Evolutionary conservation across 257 asterid species (phyloP), one percentile per base, ranked within the genome.

Genomic region (Lycium ferocissimum): DNA sequence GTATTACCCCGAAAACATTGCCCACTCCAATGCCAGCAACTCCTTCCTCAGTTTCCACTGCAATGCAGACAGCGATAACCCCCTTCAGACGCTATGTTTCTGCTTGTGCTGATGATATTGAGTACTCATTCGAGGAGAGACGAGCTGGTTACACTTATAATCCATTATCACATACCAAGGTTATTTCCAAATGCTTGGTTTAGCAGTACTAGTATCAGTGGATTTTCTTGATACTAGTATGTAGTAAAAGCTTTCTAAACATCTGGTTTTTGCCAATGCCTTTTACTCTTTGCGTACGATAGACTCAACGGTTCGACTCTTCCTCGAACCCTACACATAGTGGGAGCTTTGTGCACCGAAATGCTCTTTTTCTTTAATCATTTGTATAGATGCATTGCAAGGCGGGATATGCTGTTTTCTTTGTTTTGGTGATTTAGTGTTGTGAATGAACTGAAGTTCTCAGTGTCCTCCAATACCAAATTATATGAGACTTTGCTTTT

Each of bases 91-190:
- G 78, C 9, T 40, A 37, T 57, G 65, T 87, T 82, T 81, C 81
- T 84, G 63, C 5, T 1, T 82, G 58, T 58, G 58, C 70, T 54
- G 85, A 86, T 40, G 81, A 51, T 20, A 18, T 86, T 3, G 91
- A 90, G 49, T 87, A 81, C 38, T 96, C 99, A 2, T 93, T 75
- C 13, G 98, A 96, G 91, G 97, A 94, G 88, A 94, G 85, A 88
- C 83, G 97, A 88, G 95, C 95, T 10, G 95, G 97, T 47, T 93
- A 90, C 61, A 40, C 45, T 40, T 40, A 40, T 6, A 63, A 22
- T 76, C 63, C 82, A 51, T 26, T 53, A 53, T 72, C 83, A 57
- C 84, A 79, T 84, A 54, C 59, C 86, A 63, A 86, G n/a, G 85
- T 33, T 84, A 72, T 51, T 83, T 65, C 59, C 86, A 9, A 86